Evolutionary conservation across 1,284 basidiomycete genomes (phyloP).

Genomic region (Papiliotrema terrestris): DNA sequence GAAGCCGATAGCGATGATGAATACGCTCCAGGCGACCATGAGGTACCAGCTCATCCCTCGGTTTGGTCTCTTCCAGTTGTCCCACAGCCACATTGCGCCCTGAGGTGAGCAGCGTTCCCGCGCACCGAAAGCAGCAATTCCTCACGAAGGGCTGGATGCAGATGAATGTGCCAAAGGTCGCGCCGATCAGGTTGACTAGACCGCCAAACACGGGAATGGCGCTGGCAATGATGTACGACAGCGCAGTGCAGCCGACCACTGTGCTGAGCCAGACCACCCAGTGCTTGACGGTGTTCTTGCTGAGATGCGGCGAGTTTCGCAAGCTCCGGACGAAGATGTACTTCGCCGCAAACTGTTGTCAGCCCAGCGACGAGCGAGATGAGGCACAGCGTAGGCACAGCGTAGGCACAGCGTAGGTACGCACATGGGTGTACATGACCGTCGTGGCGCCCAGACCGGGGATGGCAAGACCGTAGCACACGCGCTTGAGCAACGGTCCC

Average conservation of each 20-base stretch:
- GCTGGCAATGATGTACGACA: background rate
- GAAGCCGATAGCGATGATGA: slow-evolving; percentile 23
- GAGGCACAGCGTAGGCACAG: slow-evolving; percentile 17
- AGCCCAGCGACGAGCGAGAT: too few relatives aligned
- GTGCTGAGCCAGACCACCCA: slow-evolving; percentile 57
- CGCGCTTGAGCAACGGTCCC: slow-evolving; percentile 42
- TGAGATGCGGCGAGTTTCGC: slow-evolving; percentile 57
- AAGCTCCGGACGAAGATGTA: slow-evolving; percentile 59
- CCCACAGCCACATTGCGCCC: slow-evolving; percentile 27
- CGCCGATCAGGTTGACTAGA: slow-evolving; percentile 23
- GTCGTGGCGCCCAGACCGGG: slow-evolving; percentile 33
- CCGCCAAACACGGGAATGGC: slow-evolving; percentile 20
- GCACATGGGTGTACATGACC: slow-evolving; percentile 21
- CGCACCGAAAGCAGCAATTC: background rate
- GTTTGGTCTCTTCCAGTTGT: slow-evolving; percentile 20
- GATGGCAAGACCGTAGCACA: slow-evolving; percentile 40
- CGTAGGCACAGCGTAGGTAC: too few relatives aligned
- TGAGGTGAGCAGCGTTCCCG: slow-evolving; percentile 4
- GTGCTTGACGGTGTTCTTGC: slow-evolving; percentile 58
- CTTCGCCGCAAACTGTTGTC: slow-evolving; percentile 36
- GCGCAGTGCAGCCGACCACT: background rate
- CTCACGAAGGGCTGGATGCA: background rate
- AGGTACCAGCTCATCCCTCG: slow-evolving; percentile 12
- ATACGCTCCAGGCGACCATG: slow-evolving; percentile 16
- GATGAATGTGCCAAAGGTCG: slow-evolving; percentile 18